Evolutionary conservation across 1,139 yeast genomes (phyloP).

Genomic region (Yamadazyma jaroonii): DNA sequence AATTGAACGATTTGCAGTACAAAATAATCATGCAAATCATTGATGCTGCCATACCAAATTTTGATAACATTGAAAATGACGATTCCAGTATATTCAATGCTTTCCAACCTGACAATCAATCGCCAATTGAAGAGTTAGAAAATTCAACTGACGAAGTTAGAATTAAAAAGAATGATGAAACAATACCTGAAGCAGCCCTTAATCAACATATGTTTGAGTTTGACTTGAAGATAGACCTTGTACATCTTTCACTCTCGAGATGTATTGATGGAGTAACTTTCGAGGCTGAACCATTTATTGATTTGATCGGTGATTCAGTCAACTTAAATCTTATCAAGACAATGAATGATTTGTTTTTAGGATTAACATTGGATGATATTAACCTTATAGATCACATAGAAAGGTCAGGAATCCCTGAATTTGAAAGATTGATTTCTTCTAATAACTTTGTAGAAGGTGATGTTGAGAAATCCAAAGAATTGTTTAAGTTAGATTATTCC

Average conservation of each 20-base stretch:
- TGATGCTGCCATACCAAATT: constrained; percentile 66
- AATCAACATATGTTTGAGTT: constrained; percentile 69
- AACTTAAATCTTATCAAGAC: constrained; percentile 60
- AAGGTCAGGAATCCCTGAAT: constrained; percentile 57
- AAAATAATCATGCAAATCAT: constrained; percentile 79
- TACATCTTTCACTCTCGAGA: constrained; percentile 62
- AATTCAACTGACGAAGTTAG: constrained; percentile 1
- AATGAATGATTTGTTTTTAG: constrained; percentile 60
- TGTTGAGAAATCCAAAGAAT: constrained; percentile 33
- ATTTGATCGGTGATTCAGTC: constrained; percentile 66
- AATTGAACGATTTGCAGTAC: constrained; percentile 86
- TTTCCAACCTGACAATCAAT: constrained; percentile 21
- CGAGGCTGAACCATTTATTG: constrained; percentile 67
- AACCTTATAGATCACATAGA: constrained; percentile 76
- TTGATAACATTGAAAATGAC: constrained; percentile 34
- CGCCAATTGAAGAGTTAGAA: constrained; percentile 20
- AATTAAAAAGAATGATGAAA: constrained; percentile 6
- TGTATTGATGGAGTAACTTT: constrained; percentile 63
- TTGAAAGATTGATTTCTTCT: constrained; percentile 70
- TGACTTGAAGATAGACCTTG: constrained; percentile 61
- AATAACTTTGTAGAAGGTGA: constrained; percentile 41
- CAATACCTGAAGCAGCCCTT: constrained; percentile 17
- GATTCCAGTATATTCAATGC: constrained; percentile 36
- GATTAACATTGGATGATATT: constrained; percentile 61
- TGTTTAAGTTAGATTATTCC: constrained; percentile 61